Percentiles rank a stretch among this genome's conserved stretches.
These are phyloP conservation scores for Leccinum idahoense DNA, from an alignment of 1,284 basidiomycete genomes.

Conservation along the genomic window DNA sequence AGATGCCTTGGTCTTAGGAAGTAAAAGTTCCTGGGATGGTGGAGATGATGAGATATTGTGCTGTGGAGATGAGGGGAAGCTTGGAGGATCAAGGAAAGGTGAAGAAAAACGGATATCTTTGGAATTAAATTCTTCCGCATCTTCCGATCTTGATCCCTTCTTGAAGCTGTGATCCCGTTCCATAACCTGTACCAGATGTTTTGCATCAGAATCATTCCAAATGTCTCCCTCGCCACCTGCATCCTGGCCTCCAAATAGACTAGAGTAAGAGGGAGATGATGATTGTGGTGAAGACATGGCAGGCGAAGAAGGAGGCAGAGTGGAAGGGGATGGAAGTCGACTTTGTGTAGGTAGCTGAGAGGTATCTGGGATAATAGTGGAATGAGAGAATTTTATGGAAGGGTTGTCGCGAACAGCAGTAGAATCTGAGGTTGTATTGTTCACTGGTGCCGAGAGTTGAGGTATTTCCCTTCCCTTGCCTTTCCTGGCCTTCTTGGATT, in stretches of 20 bases:
- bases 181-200: background rate
- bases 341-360: no score
- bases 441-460: background rate
- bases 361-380: background rate
- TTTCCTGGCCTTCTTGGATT: background rate
- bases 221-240: background rate
- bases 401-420: background rate
- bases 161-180: background rate
- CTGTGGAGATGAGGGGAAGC: background rate
- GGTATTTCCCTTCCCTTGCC: background rate
- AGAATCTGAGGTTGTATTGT: background rate
- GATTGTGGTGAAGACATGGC: background rate
- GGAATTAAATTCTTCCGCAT: background rate
- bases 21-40: background rate
- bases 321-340: background rate
- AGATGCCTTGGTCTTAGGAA: background rate
- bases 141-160: background rate
- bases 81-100: background rate
- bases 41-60: background rate
- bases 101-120: background rate
- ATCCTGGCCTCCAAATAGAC: background rate
- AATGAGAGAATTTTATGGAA: background rate
- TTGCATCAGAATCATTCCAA: background rate
- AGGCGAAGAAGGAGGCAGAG: background rate
- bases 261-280: background rate